Evolutionary conservation across 495 filamentous ascomycete species (phyloP), one percentile per base, ranked within the genome.

Genomic region (Aspergillus campestris): DNA sequence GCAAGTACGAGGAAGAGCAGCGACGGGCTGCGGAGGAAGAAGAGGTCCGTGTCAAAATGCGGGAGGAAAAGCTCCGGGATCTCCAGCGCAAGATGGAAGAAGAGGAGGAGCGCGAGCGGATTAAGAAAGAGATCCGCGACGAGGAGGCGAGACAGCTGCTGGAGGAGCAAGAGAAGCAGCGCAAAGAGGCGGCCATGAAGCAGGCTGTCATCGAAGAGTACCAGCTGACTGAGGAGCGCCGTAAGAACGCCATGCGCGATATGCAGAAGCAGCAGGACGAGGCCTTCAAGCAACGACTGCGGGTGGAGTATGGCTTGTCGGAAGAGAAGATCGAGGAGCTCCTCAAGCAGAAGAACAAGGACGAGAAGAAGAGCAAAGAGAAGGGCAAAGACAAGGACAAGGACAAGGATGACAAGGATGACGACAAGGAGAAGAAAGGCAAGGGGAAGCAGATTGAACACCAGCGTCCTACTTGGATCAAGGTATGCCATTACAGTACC

Each of bases 281-380:
- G 53, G 68, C 71, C 34, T 75, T 75, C 51, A 62, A 51, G 6
- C 62, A 66, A n/a, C 55, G 62, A 28, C 52, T 74, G 40, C 53
- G 55, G 31, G 31, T 55, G 3, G 63, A 70, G 32, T 60, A 69
- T 40, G 70, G 70, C 8, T 68, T 65, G 36, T 52, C 47, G 13
- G 67, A 70, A 27, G 58, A 73, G 28, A 67, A 78, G 46, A 75
- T 78, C 44, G 77, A 77, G 32, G 67, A 72, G 31, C 77, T 79
- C 28, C 62, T 75, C 47, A 71, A 79, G 34, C 75, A 77, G 54
- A 71, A 67, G 46, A 79, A 82, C 61, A 64, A 70, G 35, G 69
- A 81, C 48, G 61, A 71, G 11, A 72, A 80, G 49, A 63, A 73
- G 39, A 47, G 59, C 3, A 56, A 65, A 7, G 67, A 66, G 40